Conservation (phyloP, 1,284 basidiomycete genomes). For the Ceratobasidium sp. region DNA sequence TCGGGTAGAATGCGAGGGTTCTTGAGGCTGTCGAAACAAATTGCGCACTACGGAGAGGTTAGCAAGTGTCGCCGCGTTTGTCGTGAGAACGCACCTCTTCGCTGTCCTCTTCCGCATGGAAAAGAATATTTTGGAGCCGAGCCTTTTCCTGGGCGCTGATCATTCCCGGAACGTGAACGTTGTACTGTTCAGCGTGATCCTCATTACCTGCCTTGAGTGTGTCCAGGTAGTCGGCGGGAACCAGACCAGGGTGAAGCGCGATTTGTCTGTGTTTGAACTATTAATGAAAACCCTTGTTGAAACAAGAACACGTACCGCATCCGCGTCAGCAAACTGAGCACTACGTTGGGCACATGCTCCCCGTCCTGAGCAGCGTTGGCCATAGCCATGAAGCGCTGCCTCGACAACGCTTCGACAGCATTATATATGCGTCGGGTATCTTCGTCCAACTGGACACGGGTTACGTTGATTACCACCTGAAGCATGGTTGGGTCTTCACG, state of each 20-base stretch:
- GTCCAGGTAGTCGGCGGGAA: constrained; percentile 78
- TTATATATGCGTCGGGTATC: constrained; percentile 78
- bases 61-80: not conserved
- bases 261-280: constrained; percentile 59
- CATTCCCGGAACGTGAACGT: constrained; percentile 41
- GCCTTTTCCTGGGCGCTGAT: constrained; percentile 46
- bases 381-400: constrained; percentile 48
- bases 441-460: constrained; percentile 70
- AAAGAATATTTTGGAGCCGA: constrained; percentile 67
- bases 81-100: constrained; percentile 66
- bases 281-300: not conserved
- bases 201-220: constrained; percentile 53
- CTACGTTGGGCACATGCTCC: constrained; percentile 14
- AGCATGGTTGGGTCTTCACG: not conserved
- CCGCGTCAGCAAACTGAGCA: constrained; percentile 83
- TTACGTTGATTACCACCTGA: constrained; percentile 66
- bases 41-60: constrained; percentile 49
- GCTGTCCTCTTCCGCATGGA: constrained; percentile 75
- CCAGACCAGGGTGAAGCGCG: constrained; percentile 77
- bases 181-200: constrained; percentile 48
- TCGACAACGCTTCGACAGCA: constrained; percentile 68
- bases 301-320: constrained; percentile 56
- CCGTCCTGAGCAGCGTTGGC: constrained; percentile 20
- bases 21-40: constrained; percentile 71
- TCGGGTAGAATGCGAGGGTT: constrained; percentile 82